Evolutionary conservation across 352 stramenopile genomes (phyloP).

Genomic region (Phytopythium boreale): DNA sequence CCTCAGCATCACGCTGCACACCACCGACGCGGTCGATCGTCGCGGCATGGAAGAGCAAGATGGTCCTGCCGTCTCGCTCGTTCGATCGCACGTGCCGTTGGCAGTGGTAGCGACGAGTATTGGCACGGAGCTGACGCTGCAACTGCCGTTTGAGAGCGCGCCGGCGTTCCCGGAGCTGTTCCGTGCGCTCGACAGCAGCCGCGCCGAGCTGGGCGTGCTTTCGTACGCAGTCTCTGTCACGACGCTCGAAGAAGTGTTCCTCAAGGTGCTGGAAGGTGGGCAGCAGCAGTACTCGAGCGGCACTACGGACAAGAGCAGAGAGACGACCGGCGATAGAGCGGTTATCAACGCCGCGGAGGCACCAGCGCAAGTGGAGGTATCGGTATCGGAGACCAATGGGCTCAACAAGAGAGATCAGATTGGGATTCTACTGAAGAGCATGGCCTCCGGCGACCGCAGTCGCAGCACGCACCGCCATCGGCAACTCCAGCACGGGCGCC

Average conservation of each 20-base stretch:
- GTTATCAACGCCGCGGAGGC: background rate
- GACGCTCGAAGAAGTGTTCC: constrained; percentile 89
- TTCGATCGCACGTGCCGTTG: constrained; percentile 32
- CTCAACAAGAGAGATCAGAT: background rate
- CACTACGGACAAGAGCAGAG: background rate
- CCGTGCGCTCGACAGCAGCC: constrained; percentile 52
- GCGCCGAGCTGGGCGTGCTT: constrained; percentile 28
- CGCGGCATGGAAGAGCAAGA: constrained; percentile 20
- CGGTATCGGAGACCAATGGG: background rate
- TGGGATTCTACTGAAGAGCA: background rate
- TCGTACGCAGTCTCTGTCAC: constrained; percentile 81
- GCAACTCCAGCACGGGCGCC: background rate
- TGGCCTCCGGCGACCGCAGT: background rate
- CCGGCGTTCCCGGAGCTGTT: constrained; percentile 69
- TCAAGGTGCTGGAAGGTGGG: constrained; percentile 71
- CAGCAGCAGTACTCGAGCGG: background rate
- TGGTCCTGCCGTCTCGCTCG: constrained; percentile 7
- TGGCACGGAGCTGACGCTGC: constrained; percentile 74
- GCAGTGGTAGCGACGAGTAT: constrained; percentile 52
- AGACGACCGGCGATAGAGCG: background rate
- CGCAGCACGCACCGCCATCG: background rate
- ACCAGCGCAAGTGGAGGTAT: background rate
- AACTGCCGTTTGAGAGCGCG: constrained; percentile 63
- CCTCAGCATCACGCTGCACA: constrained; percentile 42
- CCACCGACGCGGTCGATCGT: background rate